A percentile compares a stretch with the other conserved stretches of the same genome.
Conservation (phyloP, 495 filamentous ascomycete species). For the Penicillium cinerascens region DNA sequence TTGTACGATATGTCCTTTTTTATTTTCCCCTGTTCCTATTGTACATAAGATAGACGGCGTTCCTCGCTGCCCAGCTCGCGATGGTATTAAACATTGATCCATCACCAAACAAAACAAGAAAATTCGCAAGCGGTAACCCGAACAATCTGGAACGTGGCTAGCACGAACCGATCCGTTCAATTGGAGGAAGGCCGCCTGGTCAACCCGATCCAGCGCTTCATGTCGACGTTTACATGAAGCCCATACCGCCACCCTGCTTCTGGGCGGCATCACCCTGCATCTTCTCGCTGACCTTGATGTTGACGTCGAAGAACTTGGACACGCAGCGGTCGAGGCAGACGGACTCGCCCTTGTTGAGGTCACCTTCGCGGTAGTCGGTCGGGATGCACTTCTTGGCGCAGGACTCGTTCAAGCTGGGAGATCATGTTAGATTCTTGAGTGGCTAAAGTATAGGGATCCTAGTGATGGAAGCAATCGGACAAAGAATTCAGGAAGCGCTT, state of each 20-base stretch:
- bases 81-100: constrained; percentile 22
- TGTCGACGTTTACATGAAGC: constrained; percentile 46
- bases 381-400: constrained; percentile 93
- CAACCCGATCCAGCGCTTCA: background rate
- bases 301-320: constrained; percentile 96
- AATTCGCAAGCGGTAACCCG: background rate
- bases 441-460: background rate
- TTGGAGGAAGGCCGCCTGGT: background rate
- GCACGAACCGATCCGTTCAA: background rate
- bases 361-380: constrained; percentile 83
- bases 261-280: constrained; percentile 64
- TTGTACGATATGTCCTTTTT: constrained; percentile 24
- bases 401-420: constrained; percentile 71
- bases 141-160: background rate
- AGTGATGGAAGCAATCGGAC: background rate
- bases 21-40: constrained; percentile 22
- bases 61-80: constrained; percentile 16
- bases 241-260: constrained; percentile 46
- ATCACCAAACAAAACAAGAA: constrained; percentile 10
- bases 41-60: constrained; percentile 28
- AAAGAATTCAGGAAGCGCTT: constrained; percentile 17
- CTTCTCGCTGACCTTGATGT: constrained; percentile 86
- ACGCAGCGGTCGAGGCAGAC: constrained; percentile 97
- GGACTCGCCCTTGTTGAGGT: constrained; percentile 96
- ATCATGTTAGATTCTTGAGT: background rate